These are phyloP conservation scores for Sphagnum fallax DNA, from an alignment of 228 moss, liverwort and hornwort species.

Conservation along the genomic window DNA sequence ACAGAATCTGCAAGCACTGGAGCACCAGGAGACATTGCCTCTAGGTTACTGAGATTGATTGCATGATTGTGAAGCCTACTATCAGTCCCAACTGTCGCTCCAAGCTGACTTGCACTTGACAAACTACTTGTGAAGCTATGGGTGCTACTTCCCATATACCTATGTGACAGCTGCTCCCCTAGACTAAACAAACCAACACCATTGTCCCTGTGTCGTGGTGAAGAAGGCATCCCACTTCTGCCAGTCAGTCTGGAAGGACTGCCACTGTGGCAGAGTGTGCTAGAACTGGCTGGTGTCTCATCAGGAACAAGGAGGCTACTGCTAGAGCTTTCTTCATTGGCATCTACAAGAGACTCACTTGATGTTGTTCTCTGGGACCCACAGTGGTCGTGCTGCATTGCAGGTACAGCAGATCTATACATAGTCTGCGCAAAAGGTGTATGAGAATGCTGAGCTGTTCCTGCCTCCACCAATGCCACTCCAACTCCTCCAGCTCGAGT, in stretches of 20 bases:
- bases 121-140: constrained; percentile 23
- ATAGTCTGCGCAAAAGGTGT: constrained; percentile 50
- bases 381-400: constrained; percentile 35
- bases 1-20: not conserved
- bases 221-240: constrained; percentile 26
- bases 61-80: constrained; percentile 48
- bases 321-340: constrained; percentile 43
- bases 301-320: constrained; percentile 38
- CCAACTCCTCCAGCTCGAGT: constrained; percentile 21
- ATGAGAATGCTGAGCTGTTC: constrained; percentile 25
- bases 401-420: constrained; percentile 49
- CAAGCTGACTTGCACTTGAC: constrained; percentile 23
- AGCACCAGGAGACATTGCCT: constrained; percentile 8
- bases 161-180: constrained; percentile 37
- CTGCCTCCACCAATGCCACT: constrained; percentile 26
- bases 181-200: constrained; percentile 19
- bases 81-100: constrained; percentile 23
- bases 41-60: constrained; percentile 23
- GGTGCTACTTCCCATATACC: constrained; percentile 30
- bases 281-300: constrained; percentile 20
- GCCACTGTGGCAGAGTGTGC: constrained; percentile 19
- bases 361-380: constrained; percentile 33
- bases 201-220: constrained; percentile 28
- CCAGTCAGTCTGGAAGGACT: constrained; percentile 27
- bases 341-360: constrained; percentile 42